Base-by-base conservation (phyloP, 2,329 filamentous ascomycete species). In the Arthrobotrys musiformis region DNA sequence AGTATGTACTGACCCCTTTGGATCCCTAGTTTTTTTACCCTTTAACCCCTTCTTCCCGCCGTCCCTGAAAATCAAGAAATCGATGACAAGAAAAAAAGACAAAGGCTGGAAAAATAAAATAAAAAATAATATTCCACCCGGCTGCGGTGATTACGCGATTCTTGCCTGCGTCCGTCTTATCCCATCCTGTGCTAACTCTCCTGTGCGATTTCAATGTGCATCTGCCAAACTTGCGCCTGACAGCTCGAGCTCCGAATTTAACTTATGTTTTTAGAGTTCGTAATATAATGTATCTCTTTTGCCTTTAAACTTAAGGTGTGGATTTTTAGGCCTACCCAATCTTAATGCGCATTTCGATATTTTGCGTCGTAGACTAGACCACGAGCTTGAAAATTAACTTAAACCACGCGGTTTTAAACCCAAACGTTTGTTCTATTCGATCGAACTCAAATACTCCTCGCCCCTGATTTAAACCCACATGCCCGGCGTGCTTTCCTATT, bases 91-190 rank as follows among this genome's bases (percentile, higher is more conserved):
- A 33, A 33, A 33, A 33, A 33, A 33, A 33, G 9, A 40, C n/a
- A 40, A 40, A 42, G 40, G 40, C n/a, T 42, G 40, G 40, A 6
- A 11, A 2, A 13, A 17, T 4, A 37, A 19, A 26, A 17, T 4
- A 37, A 19, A 26, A 26, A 35, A 19, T 8, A 13, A 42, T 15
- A 13, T n/a, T 46, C n/a, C 37, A 24, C 13, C 63, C 63, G 54
- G 54, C 52, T 63, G 67, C 42, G 37, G 40, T 35, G 56, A 75
- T 75, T 75, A 75, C 70, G 70, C 70, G 62, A 75, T 75, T 75
- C 63, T 68, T 69, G 26, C 63, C 50, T 62, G 62, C 70, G 22
- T 67, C 58, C 46, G 15, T 22, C 28, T 22, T 46, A 19, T 61
- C 2, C 4, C 24, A 1, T 46, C 2, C 35, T 42, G 30, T 15